These are phyloP conservation scores for Filobasidium uniguttulatum DNA, from an alignment of 1,284 basidiomycete genomes.

Conservation along the genomic window DNA sequence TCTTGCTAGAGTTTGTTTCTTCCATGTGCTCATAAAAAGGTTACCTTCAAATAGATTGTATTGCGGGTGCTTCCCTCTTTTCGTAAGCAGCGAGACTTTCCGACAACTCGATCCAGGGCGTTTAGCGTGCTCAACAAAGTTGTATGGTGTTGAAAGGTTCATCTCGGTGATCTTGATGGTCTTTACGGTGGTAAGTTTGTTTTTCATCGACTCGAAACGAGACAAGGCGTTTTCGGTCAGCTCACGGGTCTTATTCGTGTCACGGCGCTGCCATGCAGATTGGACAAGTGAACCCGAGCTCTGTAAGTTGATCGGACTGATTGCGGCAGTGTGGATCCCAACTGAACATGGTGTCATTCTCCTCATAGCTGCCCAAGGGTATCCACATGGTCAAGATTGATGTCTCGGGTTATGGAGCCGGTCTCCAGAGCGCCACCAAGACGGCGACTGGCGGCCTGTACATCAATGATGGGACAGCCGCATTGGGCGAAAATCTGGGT, in stretches of 20 bases:
- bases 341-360: neutral
- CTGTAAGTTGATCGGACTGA: slow-evolving; percentile 12
- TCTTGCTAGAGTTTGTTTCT: neutral
- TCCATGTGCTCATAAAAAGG: neutral
- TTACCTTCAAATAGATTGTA: slow-evolving; percentile 22
- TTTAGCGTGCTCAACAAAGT: neutral
- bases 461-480: slow-evolving; percentile 19
- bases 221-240: neutral
- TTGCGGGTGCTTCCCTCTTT: slow-evolving; percentile 29
- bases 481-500: slow-evolving; percentile 24
- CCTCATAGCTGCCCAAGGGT: slow-evolving; percentile 17
- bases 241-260: neutral
- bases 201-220: neutral
- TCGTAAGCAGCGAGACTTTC: slow-evolving; percentile 9
- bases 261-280: slow-evolving; percentile 20
- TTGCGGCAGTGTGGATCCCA: too few species aligned
- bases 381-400: slow-evolving; percentile 32
- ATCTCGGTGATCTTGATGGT: slow-evolving; percentile 31
- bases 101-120: neutral
- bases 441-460: slow-evolving; percentile 21
- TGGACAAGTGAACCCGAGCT: slow-evolving; percentile 26
- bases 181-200: slow-evolving; percentile 17
- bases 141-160: slow-evolving; percentile 3
- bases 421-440: slow-evolving; percentile 22
- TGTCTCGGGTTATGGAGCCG: slow-evolving; percentile 28